Base-by-base conservation (phyloP, 169 alveolate genomes). In the Cryptosporidium felis region DNA sequence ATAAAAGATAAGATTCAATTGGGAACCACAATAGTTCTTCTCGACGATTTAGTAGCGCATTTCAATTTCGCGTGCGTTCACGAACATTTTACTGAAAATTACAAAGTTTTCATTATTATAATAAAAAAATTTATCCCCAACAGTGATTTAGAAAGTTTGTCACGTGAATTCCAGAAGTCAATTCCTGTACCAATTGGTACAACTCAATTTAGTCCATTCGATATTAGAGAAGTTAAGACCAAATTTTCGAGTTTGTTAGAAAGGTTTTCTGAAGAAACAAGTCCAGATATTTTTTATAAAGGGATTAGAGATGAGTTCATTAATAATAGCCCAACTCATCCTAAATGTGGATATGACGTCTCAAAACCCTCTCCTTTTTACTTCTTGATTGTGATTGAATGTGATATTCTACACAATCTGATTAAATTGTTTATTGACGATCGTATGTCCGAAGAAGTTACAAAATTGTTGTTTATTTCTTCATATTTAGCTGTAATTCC, bases 131-230 rank as follows among this genome's bases (percentile, higher is more conserved):
- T 74, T 53, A 23, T 34, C 8, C 85, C 85, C 8, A 49, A 74
- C 56, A 12, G 40, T 8, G 47, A 74, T 3, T 5, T n/a, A 1
- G 67, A 74, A 9, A 56, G 9, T 36, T 32, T 56, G 26, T 14
- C 81, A 26, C 44, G 45, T 5, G 81, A 65, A 30, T 65, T 65
- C 34, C 85, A 74, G 42, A 74, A 58, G 21, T 74, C 85, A 16
- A 74, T 74, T 34, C 85, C 85, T 4, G 85, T 74, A 40, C 85
- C 85, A 2, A 74, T 74, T 9, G 85, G 85, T 3, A 53, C 85
- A 40, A 40, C 56, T 18, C 66, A 49, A 74, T 74, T 53, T 12
- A 61, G 44, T 26, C 85, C 85, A 74, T 74, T 74, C 21, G 67
- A 56, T 18, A 38, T 74, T 18, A 18, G 85, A 53, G 85, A 74